Evolutionary conservation across 2,329 filamentous ascomycete genomes (phyloP).

Genomic region (Epichloe aotearoae): DNA sequence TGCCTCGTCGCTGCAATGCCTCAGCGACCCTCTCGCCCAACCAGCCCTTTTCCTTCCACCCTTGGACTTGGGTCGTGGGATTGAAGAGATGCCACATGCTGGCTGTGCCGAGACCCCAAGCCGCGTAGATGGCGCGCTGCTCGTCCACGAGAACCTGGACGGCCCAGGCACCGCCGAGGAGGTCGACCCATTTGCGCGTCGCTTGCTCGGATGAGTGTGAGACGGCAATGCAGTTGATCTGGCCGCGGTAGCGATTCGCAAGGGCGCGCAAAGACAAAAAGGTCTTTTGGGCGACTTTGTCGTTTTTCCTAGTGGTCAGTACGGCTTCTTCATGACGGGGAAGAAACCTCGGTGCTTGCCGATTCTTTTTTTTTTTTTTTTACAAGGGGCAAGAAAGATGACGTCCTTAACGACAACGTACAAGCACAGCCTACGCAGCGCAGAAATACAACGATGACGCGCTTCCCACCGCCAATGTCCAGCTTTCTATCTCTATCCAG

Average conservation of each 20-base stretch:
- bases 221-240: conserved; percentile 42
- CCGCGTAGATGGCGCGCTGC: conserved; percentile 41
- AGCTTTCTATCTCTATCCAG: conserved; percentile 32
- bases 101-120: conserved; percentile 43
- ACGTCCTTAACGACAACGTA: conserved; percentile 17
- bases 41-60: conserved; percentile 43
- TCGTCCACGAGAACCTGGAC: conserved; percentile 43
- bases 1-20: conserved; percentile 26
- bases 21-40: conserved; percentile 36
- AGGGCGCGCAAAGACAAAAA: conserved; percentile 43
- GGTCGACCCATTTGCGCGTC: conserved; percentile 42
- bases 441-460: conserved; percentile 36
- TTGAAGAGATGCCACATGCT: conserved; percentile 39
- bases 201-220: conserved; percentile 45
- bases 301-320: too few relatives aligned
- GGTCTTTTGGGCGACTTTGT: conserved; percentile 39
- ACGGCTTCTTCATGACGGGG: too few relatives aligned
- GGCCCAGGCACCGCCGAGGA: conserved; percentile 44
- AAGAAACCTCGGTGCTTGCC: too few relatives aligned
- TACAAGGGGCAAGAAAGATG: too few relatives aligned
- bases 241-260: conserved; percentile 34
- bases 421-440: conserved; percentile 44
- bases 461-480: conserved; percentile 28
- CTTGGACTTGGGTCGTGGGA: conserved; percentile 37
- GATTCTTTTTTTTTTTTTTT: too few relatives aligned